A percentile compares a stretch with the other conserved stretches of the same genome.
phyloP scores from a whole-genome alignment of 495 filamentous ascomycete genomes.

The Penicillium cataractarum region DNA sequence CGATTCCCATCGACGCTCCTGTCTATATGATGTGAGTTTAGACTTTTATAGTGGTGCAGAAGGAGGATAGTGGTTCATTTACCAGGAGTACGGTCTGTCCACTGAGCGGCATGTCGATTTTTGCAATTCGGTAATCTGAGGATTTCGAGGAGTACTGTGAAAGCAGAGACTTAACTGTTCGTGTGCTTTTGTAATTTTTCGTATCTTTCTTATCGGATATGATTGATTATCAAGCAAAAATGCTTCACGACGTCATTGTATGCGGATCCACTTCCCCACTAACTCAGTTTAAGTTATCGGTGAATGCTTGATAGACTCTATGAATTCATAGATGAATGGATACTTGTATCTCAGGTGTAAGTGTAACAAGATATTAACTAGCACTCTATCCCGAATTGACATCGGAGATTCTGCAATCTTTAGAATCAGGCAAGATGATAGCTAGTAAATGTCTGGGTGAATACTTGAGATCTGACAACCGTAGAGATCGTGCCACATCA shows the following conservation, averaged over 20 bases:
- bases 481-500: too few relatives aligned
- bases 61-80: neutral
- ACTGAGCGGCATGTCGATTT: neutral
- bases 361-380: too few relatives aligned
- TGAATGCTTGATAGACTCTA: neutral
- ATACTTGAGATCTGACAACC: too few relatives aligned
- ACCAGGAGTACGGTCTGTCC: conserved; percentile 4
- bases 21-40: conserved; percentile 10
- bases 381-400: too few relatives aligned
- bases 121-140: neutral
- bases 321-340: too few relatives aligned
- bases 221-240: neutral
- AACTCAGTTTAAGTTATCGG: too few relatives aligned
- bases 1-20: conserved; percentile 23
- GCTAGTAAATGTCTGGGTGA: too few relatives aligned
- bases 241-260: neutral
- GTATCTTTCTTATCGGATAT: neutral
- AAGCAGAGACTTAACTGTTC: neutral
- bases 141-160: neutral
- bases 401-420: too few relatives aligned
- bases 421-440: too few relatives aligned
- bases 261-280: conserved; percentile 4
- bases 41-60: neutral
- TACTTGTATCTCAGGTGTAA: too few relatives aligned
- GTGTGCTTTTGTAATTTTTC: neutral